Percentiles rank a stretch among this genome's conserved stretches.
These are phyloP conservation scores for Ustilago trichophora DNA, from an alignment of 1,284 basidiomycete genomes.

Conservation along the genomic window DNA sequence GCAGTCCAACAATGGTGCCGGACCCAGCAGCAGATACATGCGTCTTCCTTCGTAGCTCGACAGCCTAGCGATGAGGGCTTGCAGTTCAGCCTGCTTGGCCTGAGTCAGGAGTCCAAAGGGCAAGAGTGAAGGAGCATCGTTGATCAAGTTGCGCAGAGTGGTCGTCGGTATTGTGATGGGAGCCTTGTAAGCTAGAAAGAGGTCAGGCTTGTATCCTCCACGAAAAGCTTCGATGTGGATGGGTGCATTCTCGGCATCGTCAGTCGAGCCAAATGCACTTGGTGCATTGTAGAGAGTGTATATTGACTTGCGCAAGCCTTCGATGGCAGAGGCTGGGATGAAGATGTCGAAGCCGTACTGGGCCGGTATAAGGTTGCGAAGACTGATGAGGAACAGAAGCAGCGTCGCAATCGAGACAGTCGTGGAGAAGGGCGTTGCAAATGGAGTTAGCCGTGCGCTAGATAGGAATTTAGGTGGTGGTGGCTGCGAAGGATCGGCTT, in stretches of 20 bases:
- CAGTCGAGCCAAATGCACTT: background rate
- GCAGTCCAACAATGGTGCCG: constrained; percentile 33
- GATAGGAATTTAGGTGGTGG: constrained; percentile 12
- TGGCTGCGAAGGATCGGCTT: constrained; percentile 1
- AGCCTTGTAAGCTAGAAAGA: constrained; percentile 31
- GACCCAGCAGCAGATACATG: constrained; percentile 36
- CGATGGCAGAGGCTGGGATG: constrained; percentile 17
- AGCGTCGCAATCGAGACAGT: constrained; percentile 9
- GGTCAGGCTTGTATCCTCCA: constrained; percentile 38
- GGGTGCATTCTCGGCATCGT: background rate
- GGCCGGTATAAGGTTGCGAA: constrained; percentile 28
- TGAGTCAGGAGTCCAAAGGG: constrained; percentile 18
- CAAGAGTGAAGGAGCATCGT: constrained; percentile 10
- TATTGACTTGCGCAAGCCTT: constrained; percentile 8
- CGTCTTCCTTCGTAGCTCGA: constrained; percentile 44
- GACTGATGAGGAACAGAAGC: constrained; percentile 14
- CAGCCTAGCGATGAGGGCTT: constrained; percentile 35
- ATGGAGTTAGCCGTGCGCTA: constrained; percentile 16
- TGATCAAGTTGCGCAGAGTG: constrained; percentile 28
- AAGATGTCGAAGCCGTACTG: constrained; percentile 36
- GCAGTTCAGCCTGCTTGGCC: constrained; percentile 24
- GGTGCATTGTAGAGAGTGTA: constrained; percentile 18
- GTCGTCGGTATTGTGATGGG: constrained; percentile 45
- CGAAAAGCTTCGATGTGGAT: constrained; percentile 26
- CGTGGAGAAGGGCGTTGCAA: constrained; percentile 28